Percentiles rank a stretch among this genome's conserved stretches.
phyloP scores from a whole-genome alignment of 208 protist genomes.

The Trypanosoma melophagium region DNA sequence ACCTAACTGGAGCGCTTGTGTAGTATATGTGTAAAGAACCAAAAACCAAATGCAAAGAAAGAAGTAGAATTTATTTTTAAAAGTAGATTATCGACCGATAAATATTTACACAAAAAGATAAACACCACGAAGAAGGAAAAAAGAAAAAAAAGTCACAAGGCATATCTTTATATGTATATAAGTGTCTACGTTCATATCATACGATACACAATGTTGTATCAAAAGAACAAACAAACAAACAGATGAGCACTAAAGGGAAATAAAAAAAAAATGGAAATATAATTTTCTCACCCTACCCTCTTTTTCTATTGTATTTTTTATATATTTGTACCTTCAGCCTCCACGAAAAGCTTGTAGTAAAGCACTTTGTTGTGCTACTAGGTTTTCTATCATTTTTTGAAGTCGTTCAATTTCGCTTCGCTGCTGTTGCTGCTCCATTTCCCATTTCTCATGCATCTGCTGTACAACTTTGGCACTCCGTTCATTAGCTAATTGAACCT shows the following conservation, averaged over 20 bases:
- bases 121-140: too few species aligned
- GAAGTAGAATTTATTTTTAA: too few species aligned
- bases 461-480: slow-evolving; percentile 29
- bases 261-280: not conserved
- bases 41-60: too few species aligned
- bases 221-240: not conserved
- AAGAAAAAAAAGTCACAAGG: too few species aligned
- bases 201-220: too few species aligned
- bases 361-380: slow-evolving; percentile 38
- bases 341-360: slow-evolving; percentile 30
- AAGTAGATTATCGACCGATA: too few species aligned
- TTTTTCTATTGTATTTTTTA: slow-evolving; percentile 8
- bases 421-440: slow-evolving; percentile 32
- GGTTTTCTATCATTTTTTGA: slow-evolving; percentile 41
- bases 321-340: slow-evolving; percentile 17
- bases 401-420: slow-evolving; percentile 46
- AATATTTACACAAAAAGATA: too few species aligned
- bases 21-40: too few species aligned
- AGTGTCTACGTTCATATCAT: too few species aligned
- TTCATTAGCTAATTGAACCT: slow-evolving; percentile 37
- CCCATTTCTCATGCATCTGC: slow-evolving; percentile 31
- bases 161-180: too few species aligned
- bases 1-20: too few species aligned
- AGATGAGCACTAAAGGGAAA: not conserved
- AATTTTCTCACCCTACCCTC: not conserved